These are phyloP conservation scores for Eleusine indica DNA, from an alignment of 176 grass and related monocot genomes.

Conservation along the genomic window DNA sequence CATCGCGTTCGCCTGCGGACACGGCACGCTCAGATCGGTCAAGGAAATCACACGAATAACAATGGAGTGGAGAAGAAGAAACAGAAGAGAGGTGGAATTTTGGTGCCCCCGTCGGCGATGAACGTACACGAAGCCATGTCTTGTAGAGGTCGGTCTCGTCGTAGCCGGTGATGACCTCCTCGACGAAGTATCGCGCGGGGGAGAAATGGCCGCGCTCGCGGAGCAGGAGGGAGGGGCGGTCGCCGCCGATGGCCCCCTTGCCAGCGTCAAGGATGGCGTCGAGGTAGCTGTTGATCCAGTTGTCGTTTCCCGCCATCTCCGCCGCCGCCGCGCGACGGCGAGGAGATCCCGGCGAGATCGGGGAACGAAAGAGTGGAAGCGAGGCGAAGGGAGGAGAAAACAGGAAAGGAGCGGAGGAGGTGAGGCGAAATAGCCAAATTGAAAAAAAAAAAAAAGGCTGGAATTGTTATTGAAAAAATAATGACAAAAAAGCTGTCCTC, in stretches of 20 bases:
- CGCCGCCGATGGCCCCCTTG: slow-evolving; percentile 53
- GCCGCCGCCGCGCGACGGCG: slow-evolving; percentile 24
- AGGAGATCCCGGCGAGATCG: slow-evolving; percentile 52
- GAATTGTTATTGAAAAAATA: background rate
- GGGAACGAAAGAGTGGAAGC: slow-evolving; percentile 14
- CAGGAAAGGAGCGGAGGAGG: slow-evolving; percentile 18
- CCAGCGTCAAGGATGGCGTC: slow-evolving; percentile 77
- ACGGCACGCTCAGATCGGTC: slow-evolving; percentile 32
- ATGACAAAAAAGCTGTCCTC: background rate
- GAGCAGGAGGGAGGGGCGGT: slow-evolving; percentile 70
- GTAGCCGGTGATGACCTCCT: slow-evolving; percentile 86
- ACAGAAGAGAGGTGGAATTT: slow-evolving; percentile 4
- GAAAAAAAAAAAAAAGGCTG: background rate
- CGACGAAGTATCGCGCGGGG: slow-evolving; percentile 81
- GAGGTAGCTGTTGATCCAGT: slow-evolving; percentile 82
- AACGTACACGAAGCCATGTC: slow-evolving; percentile 76
- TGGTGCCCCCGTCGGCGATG: background rate
- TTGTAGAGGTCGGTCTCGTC: slow-evolving; percentile 88
- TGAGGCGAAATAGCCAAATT: slow-evolving; percentile 35
- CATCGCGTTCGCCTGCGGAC: slow-evolving; percentile 81
- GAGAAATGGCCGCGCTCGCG: slow-evolving; percentile 78
- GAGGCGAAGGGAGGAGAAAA: slow-evolving; percentile 8
- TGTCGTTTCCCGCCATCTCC: slow-evolving; percentile 72
- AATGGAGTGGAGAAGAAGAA: background rate
- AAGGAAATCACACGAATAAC: background rate